Conservation (phyloP, 2,329 filamentous ascomycete genomes). For the Emericellopsis atlantica region DNA sequence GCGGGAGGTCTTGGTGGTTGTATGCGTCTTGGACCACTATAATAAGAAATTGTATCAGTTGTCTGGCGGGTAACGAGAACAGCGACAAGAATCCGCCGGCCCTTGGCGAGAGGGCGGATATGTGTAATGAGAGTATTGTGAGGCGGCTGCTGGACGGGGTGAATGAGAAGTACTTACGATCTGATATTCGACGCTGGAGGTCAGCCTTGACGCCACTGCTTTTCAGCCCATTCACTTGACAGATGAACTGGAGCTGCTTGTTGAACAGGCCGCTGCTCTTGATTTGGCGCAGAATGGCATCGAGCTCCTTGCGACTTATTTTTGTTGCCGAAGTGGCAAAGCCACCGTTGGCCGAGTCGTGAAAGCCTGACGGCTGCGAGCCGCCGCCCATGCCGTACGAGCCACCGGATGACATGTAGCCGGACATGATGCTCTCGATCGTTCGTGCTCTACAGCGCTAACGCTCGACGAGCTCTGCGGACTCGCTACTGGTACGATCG, state of each 20-base stretch:
- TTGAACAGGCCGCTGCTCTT: slow-evolving; percentile 35
- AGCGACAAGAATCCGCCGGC: background rate
- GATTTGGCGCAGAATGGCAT: slow-evolving; percentile 28
- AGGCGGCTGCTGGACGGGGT: background rate
- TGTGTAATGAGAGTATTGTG: background rate
- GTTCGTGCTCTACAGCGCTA: too few species aligned
- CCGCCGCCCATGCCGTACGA: too few species aligned
- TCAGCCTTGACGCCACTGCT: slow-evolving; percentile 78
- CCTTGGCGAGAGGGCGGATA: too few species aligned
- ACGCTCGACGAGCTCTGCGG: too few species aligned
- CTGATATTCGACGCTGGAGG: slow-evolving; percentile 65
- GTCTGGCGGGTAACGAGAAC: background rate
- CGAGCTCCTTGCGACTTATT: slow-evolving; percentile 23
- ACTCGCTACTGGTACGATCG: too few species aligned
- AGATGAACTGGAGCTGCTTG: slow-evolving; percentile 62
- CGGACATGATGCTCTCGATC: too few species aligned
- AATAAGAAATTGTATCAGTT: slow-evolving; percentile 1
- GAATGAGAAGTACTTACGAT: slow-evolving; percentile 45
- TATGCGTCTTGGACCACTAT: slow-evolving; percentile 29
- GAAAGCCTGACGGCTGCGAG: slow-evolving; percentile 58
- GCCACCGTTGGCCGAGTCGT: slow-evolving; percentile 46
- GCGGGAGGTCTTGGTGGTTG: slow-evolving; percentile 20
- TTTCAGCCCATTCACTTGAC: slow-evolving; percentile 59
- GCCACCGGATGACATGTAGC: too few species aligned
- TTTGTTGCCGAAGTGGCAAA: slow-evolving; percentile 33